Base-by-base conservation (phyloP, 306 rosid genomes). In the Senna tora region DNA sequence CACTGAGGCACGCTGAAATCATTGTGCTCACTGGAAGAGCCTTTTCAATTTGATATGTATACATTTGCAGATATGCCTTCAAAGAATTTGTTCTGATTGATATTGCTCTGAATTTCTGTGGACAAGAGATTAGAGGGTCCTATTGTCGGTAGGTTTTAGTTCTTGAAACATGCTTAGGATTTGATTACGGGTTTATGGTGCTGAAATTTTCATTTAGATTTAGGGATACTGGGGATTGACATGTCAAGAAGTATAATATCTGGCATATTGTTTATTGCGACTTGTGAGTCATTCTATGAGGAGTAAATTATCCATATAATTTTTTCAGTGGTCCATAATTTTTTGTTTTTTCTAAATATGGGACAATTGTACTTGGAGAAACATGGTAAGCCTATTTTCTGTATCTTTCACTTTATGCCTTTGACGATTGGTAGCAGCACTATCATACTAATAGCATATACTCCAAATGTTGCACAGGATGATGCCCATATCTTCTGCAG, bases 401-500 rank as follows among this genome's bases (percentile, higher is more conserved):
- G 21, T 57, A 62, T 66, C 54, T 56, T 34, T 60, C 7, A 12
- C 49, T 38, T 43, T 39, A 12, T 73, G 33, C 50, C 28, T 60
- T 60, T 16, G 9, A 19, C 15, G 50, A 39, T 55, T 58, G 67
- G 52, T 64, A 42, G 59, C 47, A 36, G 50, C 65, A 34, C 53
- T 45, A n/a, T 69, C 10, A 49, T 78, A 12, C 74, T 90, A 71
- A 83, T 71, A 53, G 39, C 39, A 11, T 83, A 67, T 69, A 39
- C 19, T 83, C 64, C 79, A 57, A 76, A 33, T 82, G 34, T 55
- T 72, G 49, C 43, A 17, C 92, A 93, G 97, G 98, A 93, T 74
- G 98, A 93, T 84, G 96, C 97, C 63, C 97, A 93, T 74, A 93
- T 93, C 77, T 93, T 93, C 85, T 93, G 97, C 80, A 85, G 87